These are phyloP conservation scores for Nicotiana attenuata DNA, from an alignment of 257 asterid species.

Conservation along the genomic window DNA sequence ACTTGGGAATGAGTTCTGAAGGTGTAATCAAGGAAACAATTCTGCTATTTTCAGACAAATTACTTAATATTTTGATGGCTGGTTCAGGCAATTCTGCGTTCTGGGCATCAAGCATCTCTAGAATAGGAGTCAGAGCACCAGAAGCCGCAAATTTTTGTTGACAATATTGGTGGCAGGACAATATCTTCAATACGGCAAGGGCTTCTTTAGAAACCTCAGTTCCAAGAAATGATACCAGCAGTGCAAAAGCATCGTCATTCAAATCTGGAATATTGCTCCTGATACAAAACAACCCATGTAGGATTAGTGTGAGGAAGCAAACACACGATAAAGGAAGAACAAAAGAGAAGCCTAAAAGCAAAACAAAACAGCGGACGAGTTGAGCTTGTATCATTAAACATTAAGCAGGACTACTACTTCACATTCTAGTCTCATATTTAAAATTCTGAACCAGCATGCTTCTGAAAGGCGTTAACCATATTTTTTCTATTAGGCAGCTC, in stretches of 20 bases:
- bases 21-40: not conserved
- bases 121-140: conserved; percentile 40
- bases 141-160: conserved; percentile 38
- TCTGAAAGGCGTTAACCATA: not conserved
- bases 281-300: conserved; percentile 19
- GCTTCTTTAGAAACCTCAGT: conserved; percentile 56
- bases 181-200: conserved; percentile 42
- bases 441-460: too few species aligned
- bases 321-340: not conserved
- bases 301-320: conserved; percentile 5
- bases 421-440: not conserved
- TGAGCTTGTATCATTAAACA: not conserved
- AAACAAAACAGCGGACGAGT: not conserved
- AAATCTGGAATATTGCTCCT: conserved; percentile 36
- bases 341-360: not conserved
- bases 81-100: conserved; percentile 41
- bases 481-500: too few species aligned
- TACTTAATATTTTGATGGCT: conserved; percentile 43
- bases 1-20: not conserved
- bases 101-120: conserved; percentile 49
- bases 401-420: not conserved
- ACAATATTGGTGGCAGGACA: conserved; percentile 34
- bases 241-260: conserved; percentile 44
- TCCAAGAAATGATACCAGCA: conserved; percentile 64
- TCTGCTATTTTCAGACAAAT: conserved; percentile 34